Evolutionary conservation across 495 filamentous ascomycete genomes (phyloP), one percentile per base, ranked within the genome.

Genomic region (Xylaria acuta): DNA sequence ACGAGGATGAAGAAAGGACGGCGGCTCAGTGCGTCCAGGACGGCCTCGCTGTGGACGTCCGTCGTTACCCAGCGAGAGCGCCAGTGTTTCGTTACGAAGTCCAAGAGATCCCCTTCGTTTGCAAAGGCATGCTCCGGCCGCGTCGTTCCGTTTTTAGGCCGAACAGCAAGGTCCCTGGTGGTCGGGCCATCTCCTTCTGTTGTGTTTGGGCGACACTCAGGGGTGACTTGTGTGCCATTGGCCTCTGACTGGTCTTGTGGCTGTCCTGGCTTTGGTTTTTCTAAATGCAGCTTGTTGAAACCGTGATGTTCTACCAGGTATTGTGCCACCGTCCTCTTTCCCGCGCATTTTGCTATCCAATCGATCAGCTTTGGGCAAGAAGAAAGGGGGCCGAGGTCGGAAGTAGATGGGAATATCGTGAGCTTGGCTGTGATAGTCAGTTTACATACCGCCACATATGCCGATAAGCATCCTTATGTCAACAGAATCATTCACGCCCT

Each of bases 1-100:
- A 98, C 86, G 20, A 98, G 88, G 64, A 99, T 87, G 83, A 98
- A 99, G 83, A 96, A 97, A 1, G 96, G 96, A 16, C 96, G 90
- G 32, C 90, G 86, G 45, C 88, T 80, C 45, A 98, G 89, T 14
- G 87, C 83, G 73, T 97, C 92, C 2, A 97, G 84, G 9, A 91
- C 86, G 1, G 71, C 71, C 40, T 92, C 90, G 75, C 90, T 86
- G 81, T 89, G 86, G 72, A 97, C 91, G 76, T 94, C 90, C 30
- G 92, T 94, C 1, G 92, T 96, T 8, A 98, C 93, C 89, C 91
- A 98, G 38, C 87, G 86, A 68, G 89, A 88, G 72, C 87, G 88
- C 95, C 95, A 99, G 74, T 88, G 81, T 77, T 91, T 92, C 5
- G 96, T 98, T 56, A 94, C 92, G 76, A 92, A 94, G 43, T 97